phyloP scores from a whole-genome alignment of 805 yeast species.

The Wickerhamomyces queroliae region DNA sequence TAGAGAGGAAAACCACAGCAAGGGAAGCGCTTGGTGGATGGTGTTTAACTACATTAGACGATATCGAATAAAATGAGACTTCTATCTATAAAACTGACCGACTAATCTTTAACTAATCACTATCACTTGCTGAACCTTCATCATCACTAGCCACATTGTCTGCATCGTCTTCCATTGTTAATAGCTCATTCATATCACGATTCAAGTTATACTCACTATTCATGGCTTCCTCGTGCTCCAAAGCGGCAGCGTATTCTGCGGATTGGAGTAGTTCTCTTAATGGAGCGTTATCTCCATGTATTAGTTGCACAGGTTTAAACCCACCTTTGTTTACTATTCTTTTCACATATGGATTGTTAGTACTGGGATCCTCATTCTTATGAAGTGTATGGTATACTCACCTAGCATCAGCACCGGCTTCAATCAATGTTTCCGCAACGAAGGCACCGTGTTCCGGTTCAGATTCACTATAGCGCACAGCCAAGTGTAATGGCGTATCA shows the following conservation, averaged over 20 bases:
- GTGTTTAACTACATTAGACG: slow-evolving; percentile 39
- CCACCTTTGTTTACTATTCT: slow-evolving; percentile 51
- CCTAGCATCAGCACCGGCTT: slow-evolving; percentile 85
- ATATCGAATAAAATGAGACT: slow-evolving; percentile 25
- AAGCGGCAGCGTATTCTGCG: slow-evolving; percentile 70
- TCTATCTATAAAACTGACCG: too few species aligned
- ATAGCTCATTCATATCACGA: slow-evolving; percentile 5
- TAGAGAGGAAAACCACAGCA: slow-evolving; percentile 22
- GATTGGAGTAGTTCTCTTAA: slow-evolving; percentile 64
- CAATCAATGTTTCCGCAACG: slow-evolving; percentile 73
- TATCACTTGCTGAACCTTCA: slow-evolving; percentile 14
- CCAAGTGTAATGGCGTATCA: slow-evolving; percentile 86
- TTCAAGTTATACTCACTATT: slow-evolving; percentile 23
- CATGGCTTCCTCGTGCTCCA: slow-evolving; percentile 27
- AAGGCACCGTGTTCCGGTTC: slow-evolving; percentile 85
- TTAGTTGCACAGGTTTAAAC: slow-evolving; percentile 71
- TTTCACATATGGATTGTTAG: slow-evolving; percentile 1
- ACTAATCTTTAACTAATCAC: neutral
- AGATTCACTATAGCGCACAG: slow-evolving; percentile 67
- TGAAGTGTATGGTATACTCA: slow-evolving; percentile 3
- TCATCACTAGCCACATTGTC: slow-evolving; percentile 28
- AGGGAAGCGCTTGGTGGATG: slow-evolving; percentile 36
- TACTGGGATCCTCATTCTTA: neutral
- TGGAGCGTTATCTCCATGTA: slow-evolving; percentile 44
- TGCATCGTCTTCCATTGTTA: slow-evolving; percentile 23